Percentiles rank a stretch among this genome's conserved stretches.
Conservation (phyloP, 169 alveolate genomes). For the Fabrea salina region DNA sequence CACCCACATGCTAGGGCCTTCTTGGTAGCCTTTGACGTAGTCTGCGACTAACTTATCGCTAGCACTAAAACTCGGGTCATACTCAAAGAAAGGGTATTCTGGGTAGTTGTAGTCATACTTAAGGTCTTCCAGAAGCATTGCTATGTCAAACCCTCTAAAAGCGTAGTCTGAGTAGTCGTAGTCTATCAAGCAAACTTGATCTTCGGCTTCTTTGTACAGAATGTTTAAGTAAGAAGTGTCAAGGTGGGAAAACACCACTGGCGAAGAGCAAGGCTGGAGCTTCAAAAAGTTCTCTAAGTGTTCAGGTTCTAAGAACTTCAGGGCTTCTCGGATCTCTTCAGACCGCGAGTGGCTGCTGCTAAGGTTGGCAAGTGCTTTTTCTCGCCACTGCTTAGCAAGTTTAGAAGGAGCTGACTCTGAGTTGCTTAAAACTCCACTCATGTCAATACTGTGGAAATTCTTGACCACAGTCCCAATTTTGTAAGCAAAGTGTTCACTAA, state of each 20-base stretch:
- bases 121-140: neutral
- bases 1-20: conserved; percentile 1
- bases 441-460: neutral
- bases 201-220: neutral
- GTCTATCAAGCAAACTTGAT: neutral
- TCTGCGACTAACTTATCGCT: neutral
- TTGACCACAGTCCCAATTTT: neutral
- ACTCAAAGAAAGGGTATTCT: neutral
- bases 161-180: conserved; percentile 22
- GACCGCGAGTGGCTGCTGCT: neutral
- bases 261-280: neutral
- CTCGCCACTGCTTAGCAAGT: conserved; percentile 21
- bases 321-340: neutral
- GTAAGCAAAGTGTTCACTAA: neutral
- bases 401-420: too few relatives aligned
- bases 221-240: conserved; percentile 4
- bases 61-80: neutral
- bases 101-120: conserved; percentile 11
- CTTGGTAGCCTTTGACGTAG: conserved; percentile 25
- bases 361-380: neutral
- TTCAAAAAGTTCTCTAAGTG: neutral
- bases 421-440: neutral
- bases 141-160: conserved; percentile 22
- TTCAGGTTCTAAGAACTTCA: neutral
- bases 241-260: neutral